These are phyloP conservation scores for Pseudocercospora ulei DNA, from an alignment of 2,329 filamentous ascomycete species.

Conservation along the genomic window DNA sequence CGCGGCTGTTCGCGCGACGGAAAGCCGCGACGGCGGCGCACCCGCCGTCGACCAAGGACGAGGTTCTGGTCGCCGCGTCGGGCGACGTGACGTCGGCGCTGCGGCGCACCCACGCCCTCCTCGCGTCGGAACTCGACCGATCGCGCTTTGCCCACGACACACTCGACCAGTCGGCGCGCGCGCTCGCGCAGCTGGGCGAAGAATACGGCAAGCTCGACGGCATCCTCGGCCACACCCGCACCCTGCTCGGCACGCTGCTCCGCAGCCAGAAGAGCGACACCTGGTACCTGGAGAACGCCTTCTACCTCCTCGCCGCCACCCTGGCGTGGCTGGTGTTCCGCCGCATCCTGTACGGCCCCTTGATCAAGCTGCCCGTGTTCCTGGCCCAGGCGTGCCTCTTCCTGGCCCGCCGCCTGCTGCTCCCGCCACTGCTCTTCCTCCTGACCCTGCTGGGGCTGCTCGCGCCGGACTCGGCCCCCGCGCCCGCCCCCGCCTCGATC, in stretches of 20 bases:
- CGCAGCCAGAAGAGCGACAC: constrained; percentile 91
- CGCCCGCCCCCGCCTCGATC: constrained; percentile 6
- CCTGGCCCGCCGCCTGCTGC: constrained; percentile 26
- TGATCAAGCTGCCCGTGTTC: constrained; percentile 62
- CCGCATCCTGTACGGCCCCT: constrained; percentile 73
- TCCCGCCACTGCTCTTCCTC: constrained; percentile 40
- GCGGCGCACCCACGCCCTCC: constrained; percentile 73
- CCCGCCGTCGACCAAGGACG: constrained; percentile 56
- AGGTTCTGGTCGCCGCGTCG: constrained; percentile 64
- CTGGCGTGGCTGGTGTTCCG: constrained; percentile 79
- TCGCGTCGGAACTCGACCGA: constrained; percentile 72
- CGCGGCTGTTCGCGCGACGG: constrained; percentile 35
- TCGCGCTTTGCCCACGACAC: constrained; percentile 87
- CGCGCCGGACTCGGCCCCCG: constrained; percentile 19
- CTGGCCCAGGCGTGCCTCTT: constrained; percentile 23
- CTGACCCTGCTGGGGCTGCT: constrained; percentile 47
- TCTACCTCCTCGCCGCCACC: constrained; percentile 70
- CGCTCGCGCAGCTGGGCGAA: constrained; percentile 69
- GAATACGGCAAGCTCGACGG: constrained; percentile 71
- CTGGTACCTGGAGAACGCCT: constrained; percentile 88
- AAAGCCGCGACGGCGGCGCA: constrained; percentile 27
- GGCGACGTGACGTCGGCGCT: constrained; percentile 76
- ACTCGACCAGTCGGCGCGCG: constrained; percentile 70
- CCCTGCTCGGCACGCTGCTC: constrained; percentile 67
- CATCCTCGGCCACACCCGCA: constrained; percentile 63